A percentile compares a stretch with the other conserved stretches of the same genome.
phyloP scores from a whole-genome alignment of 345 rosid species.

The Populus nigra region DNA sequence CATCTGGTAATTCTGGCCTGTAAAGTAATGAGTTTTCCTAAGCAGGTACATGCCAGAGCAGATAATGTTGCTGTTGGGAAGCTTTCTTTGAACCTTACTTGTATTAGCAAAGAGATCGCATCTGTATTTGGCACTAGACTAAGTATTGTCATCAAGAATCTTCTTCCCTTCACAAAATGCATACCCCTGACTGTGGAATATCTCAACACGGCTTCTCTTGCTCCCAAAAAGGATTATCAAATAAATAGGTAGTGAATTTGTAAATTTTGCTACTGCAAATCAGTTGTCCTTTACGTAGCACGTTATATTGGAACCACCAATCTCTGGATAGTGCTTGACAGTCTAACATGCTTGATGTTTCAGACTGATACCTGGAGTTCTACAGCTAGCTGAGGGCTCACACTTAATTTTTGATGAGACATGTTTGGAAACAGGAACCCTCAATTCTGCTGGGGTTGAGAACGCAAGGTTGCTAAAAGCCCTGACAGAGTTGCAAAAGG shows the following conservation, averaged over 20 bases:
- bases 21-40: not conserved
- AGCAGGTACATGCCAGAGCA: conserved; percentile 77
- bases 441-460: conserved; percentile 72
- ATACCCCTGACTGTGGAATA: conserved; percentile 64
- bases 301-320: not conserved
- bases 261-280: not conserved
- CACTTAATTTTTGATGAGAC: conserved; percentile 82
- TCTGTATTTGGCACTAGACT: conserved; percentile 60
- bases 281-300: not conserved
- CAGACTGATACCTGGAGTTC: conserved; percentile 68
- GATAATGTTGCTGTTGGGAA: conserved; percentile 85
- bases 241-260: conserved; percentile 49
- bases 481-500: conserved; percentile 74
- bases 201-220: conserved; percentile 63
- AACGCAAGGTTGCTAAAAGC: conserved; percentile 66
- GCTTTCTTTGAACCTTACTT: conserved; percentile 69
- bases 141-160: conserved; percentile 44
- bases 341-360: conserved; percentile 13
- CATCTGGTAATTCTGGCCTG: not conserved
- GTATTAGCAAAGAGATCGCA: conserved; percentile 61
- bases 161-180: conserved; percentile 65
- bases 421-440: conserved; percentile 66
- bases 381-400: conserved; percentile 79
- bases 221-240: conserved; percentile 81
- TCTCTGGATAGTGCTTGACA: not conserved